Base-by-base conservation (phyloP, 2,329 filamentous ascomycete species). In the Scedosporium aurantiacum region DNA sequence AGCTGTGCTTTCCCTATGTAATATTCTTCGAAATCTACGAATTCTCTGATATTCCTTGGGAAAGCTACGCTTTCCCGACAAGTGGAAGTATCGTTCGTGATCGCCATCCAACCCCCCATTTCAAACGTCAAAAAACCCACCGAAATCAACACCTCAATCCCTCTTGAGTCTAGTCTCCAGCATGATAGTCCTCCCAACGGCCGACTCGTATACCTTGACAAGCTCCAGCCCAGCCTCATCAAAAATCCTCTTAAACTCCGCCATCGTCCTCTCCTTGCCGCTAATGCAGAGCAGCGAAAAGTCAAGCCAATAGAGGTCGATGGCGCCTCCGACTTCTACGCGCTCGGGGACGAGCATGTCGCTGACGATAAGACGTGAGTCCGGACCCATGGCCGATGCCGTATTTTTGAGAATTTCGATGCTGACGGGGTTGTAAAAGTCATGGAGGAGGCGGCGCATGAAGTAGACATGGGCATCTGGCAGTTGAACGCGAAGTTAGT, bases 291-390 rank as follows among this genome's bases (percentile, higher is more conserved):
- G 60, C 12, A 71, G 60, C 5, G 66, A 66, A 32, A 71, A 64
- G 57, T 73, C 71, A 2, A 71, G 66, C 71, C 71, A 73, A 60
- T 70, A 71, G 0, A 70, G 62, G 21, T 69, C 67, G 60, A 63
- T 64, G 25, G 67, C 63, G 18, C 66, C 67, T 10, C 66, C 65
- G 10, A 66, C 64, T 5, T 69, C 64, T 1, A 70, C 70, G 58
- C 62, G 66, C 10, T 71, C 69, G 0, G 72, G 73, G 18, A 74
- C 64, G 8, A 75, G 55, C 63, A 71, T 69, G 54, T 75, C 71
- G 59, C 70, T 73, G 23, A 75, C 65, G 14, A 74, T 65, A 2
- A 73, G 64, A 1, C 70, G 69, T 2, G 71, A 72, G 52, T 70
- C 69, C 0, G 69, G 68, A 0, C 68, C 70, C 70, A 72, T 72